phyloP scores from a whole-genome alignment of 148 eudicot species.

The Camellia lanceoleosa region DNA sequence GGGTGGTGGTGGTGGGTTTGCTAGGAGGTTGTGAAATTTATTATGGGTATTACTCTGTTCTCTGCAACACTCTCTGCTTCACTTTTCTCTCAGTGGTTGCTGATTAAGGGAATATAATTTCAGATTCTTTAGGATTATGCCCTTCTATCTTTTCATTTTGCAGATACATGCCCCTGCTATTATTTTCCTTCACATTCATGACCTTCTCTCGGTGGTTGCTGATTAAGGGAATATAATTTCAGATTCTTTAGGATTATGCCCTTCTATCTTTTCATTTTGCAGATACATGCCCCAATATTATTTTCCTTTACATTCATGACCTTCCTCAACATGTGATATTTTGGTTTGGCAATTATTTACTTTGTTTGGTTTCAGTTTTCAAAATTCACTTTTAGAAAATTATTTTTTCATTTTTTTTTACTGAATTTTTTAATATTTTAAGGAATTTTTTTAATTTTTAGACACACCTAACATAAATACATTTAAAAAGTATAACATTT shows the following conservation, averaged over 20 bases:
- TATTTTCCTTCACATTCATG: background rate
- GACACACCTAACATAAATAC: too few species aligned
- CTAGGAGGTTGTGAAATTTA: slow-evolving; percentile 48
- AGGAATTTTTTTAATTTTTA: too few species aligned
- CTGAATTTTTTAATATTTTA: too few species aligned
- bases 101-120: slow-evolving; percentile 40
- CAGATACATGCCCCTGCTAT: background rate
- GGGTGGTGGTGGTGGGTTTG: slow-evolving; percentile 9
- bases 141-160: slow-evolving; percentile 10
- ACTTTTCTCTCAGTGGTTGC: slow-evolving; percentile 39
- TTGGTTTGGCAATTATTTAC: too few species aligned
- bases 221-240: slow-evolving; percentile 38
- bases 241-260: slow-evolving; percentile 24
- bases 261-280: slow-evolving; percentile 6
- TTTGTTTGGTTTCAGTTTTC: too few species aligned
- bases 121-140: slow-evolving; percentile 22
- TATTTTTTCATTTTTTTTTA: too few species aligned
- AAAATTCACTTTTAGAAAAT: too few species aligned
- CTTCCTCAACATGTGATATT: too few species aligned
- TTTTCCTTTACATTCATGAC: too few species aligned
- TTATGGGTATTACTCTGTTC: slow-evolving; percentile 5
- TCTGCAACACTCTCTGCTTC: slow-evolving; percentile 4
- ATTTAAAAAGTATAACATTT: too few species aligned
- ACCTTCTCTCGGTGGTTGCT: slow-evolving; percentile 37
- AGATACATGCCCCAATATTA: background rate